phyloP scores from a whole-genome alignment of 495 filamentous ascomycete species.

The Neurospora sp. region DNA sequence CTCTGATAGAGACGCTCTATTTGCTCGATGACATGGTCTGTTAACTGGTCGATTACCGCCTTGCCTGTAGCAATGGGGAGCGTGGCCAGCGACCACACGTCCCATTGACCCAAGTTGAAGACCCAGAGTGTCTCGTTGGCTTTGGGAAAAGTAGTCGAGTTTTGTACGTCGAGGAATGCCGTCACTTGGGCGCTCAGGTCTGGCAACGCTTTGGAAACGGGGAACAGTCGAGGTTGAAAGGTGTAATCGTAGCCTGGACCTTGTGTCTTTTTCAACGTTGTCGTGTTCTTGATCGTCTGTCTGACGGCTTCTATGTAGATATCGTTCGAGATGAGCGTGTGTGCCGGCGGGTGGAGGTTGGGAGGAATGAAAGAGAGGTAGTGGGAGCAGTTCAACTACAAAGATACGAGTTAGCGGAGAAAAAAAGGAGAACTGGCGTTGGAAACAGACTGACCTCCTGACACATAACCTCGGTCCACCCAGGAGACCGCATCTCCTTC shows the following conservation, averaged over 20 bases:
- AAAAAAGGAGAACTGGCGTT: not conserved
- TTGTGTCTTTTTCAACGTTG: not conserved
- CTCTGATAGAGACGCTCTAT: conserved; percentile 32
- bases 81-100: conserved; percentile 35
- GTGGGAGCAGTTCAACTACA: conserved; percentile 23
- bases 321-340: conserved; percentile 21
- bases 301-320: conserved; percentile 21
- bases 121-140: conserved; percentile 32
- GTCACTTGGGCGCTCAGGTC: conserved; percentile 34
- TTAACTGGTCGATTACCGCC: conserved; percentile 16
- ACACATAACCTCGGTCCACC: conserved; percentile 21
- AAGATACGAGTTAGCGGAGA: conserved; percentile 18
- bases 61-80: conserved; percentile 26
- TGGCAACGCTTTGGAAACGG: conserved; percentile 13
- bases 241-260: conserved; percentile 24
- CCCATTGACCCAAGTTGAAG: conserved; percentile 37
- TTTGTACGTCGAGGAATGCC: conserved; percentile 24
- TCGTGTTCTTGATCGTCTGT: conserved; percentile 1
- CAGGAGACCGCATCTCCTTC: conserved; percentile 1
- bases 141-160: conserved; percentile 10
- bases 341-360: conserved; percentile 8
- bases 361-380: conserved; percentile 23
- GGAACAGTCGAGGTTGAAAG: conserved; percentile 26
- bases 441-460: conserved; percentile 9
- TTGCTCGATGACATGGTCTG: conserved; percentile 27